Evolutionary conservation across 148 eudicot species (phyloP).

Genomic region (Fallopia convolvulus): DNA sequence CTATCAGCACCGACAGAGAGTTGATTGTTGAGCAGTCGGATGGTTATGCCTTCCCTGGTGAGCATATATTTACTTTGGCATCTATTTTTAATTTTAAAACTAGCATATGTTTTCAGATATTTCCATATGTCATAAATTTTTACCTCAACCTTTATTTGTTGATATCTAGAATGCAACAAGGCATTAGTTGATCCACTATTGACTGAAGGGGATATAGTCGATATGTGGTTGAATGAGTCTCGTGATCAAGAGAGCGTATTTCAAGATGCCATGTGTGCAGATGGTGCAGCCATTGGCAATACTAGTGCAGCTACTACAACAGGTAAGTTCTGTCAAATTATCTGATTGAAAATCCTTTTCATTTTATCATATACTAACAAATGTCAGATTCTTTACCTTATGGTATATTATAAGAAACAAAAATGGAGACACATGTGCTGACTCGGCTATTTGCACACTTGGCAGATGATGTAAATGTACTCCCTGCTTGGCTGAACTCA

Average conservation of each 20-base stretch:
- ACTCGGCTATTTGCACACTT: not conserved
- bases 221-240: not conserved
- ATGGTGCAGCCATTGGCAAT: not conserved
- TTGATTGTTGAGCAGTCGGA: not conserved
- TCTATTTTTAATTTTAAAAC: not conserved
- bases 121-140: not conserved
- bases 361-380: not conserved
- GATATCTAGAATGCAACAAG: not conserved
- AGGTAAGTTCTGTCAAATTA: not conserved
- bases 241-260: not conserved
- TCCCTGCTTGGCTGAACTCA: constrained; percentile 5
- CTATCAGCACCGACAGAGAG: not conserved
- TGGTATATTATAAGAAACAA: not conserved
- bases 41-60: not conserved
- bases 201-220: constrained; percentile 1
- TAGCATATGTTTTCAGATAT: not conserved
- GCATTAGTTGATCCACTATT: not conserved
- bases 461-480: not conserved
- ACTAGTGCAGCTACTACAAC: not conserved
- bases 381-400: not conserved
- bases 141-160: not conserved
- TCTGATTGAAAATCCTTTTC: not conserved
- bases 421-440: no score
- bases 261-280: not conserved
- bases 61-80: not conserved